Percentiles rank a stretch among this genome's conserved stretches.
These are phyloP conservation scores for Flaveria bidentis DNA, from an alignment of 129 eudicot genomes.

Conservation along the genomic window DNA sequence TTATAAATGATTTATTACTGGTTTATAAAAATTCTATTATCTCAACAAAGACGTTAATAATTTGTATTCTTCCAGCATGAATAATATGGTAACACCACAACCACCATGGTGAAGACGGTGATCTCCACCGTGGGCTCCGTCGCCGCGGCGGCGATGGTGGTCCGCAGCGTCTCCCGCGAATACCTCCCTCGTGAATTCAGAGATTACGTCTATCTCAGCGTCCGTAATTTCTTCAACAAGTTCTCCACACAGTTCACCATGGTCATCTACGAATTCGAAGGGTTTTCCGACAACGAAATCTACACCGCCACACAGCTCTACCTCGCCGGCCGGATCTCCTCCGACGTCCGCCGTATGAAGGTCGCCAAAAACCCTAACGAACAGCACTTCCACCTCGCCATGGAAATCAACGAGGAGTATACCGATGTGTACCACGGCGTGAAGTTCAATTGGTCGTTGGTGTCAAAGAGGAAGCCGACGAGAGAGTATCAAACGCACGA, in stretches of 20 bases:
- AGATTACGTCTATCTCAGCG: conserved; percentile 33
- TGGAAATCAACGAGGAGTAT: conserved; percentile 43
- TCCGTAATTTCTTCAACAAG: conserved; percentile 36
- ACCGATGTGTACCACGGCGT: conserved; percentile 27
- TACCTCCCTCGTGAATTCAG: conserved; percentile 14
- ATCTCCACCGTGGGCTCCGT: conserved; percentile 16
- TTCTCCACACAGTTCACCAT: conserved; percentile 37
- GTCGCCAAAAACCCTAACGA: conserved; percentile 46
- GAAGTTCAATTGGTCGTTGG: conserved; percentile 44
- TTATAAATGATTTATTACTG: too few species aligned
- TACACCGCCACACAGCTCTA: conserved; percentile 60
- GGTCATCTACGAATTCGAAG: conserved; percentile 50
- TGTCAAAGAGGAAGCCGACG: conserved; percentile 30
- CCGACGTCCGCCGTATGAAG: conserved; percentile 42
- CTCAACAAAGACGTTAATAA: too few species aligned
- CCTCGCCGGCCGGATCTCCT: conserved; percentile 50
- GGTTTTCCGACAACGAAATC: conserved; percentile 51
- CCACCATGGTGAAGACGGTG: not conserved
- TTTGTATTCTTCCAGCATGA: too few species aligned
- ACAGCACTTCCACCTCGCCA: conserved; percentile 33
- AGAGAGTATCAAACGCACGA: conserved; percentile 6
- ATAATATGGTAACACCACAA: too few species aligned
- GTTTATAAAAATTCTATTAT: too few species aligned
- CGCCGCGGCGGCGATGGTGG: conserved; percentile 24
- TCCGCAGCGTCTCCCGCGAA: conserved; percentile 6